Evolutionary conservation across 2,329 filamentous ascomycete genomes (phyloP), one percentile per base, ranked within the genome.

Genomic region (Fusarium agapanthi): DNA sequence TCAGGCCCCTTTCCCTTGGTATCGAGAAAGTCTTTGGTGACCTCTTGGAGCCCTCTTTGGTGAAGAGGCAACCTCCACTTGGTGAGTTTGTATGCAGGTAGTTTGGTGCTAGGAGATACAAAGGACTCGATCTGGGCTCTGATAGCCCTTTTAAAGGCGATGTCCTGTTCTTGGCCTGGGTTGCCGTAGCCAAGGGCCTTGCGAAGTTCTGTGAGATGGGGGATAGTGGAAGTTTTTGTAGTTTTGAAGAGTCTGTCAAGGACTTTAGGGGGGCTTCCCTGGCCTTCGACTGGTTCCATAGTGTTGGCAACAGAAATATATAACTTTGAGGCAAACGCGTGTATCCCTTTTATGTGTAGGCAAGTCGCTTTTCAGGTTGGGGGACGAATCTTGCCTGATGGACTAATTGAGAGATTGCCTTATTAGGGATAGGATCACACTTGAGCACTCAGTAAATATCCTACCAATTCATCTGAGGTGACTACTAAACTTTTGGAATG

Each of bases 21-120:
- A 11, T 67, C 38, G 8, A 76, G 65, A 14, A 76, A 76, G n/a
- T 63, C 41, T 10, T 54, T 56, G 6, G 70, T 63, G 43, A 76
- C 51, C 20, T 76, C 72, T n/a, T 61, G 30, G 24, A 76, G 59
- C 6, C 70, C 74, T 38, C 44, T 57, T 11, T 75, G 72, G 15
- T 76, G 74, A 13, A 24, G 14, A 28, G 45, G 41, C 1, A n/a
- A 35, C 34, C 30, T 69, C 75, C 75, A 76, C 45, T 43, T 57
- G 5, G 64, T 51, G 18, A 75, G 53, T 13, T 55, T 64, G 2
- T 51, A 28, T 20, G 59, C 75, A 0, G 35, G 68, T 20, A 1
- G 35, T 48, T 7, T 60, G 45, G 45, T 48, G 22, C 45, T 45
- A 1, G 34, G 53, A 11, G 75, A 71, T 18, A 45, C 54, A 35